Conservation (phyloP, 768 basidiomycete genomes). For the Tylopilus rubrobrunneus region DNA sequence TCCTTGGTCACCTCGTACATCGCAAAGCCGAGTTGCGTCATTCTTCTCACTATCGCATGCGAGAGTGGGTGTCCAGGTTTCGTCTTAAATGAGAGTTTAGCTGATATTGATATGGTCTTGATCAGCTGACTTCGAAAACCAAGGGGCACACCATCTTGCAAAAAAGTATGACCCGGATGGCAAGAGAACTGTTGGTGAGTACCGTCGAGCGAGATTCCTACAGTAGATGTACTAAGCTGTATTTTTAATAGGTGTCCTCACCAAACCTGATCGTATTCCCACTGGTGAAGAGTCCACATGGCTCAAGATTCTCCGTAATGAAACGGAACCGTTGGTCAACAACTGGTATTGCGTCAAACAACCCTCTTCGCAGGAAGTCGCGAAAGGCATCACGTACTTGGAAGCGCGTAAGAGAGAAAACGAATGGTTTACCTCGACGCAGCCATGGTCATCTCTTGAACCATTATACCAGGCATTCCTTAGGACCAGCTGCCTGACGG, state of each 20-base stretch:
- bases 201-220: slow-evolving; percentile 41
- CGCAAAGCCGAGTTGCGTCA: slow-evolving; percentile 61
- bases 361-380: slow-evolving; percentile 26
- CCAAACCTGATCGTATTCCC: slow-evolving; percentile 63
- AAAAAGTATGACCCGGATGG: slow-evolving; percentile 59
- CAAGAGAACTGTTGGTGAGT: slow-evolving; percentile 63
- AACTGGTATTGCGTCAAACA: slow-evolving; percentile 41
- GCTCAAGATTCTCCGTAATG: slow-evolving; percentile 55
- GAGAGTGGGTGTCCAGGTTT: slow-evolving; percentile 19
- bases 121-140: slow-evolving; percentile 78
- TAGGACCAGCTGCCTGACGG: slow-evolving; percentile 56
- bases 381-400: slow-evolving; percentile 43
- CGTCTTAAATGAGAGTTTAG: slow-evolving; percentile 19
- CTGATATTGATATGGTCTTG: slow-evolving; percentile 37
- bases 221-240: not conserved
- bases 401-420: slow-evolving; percentile 56
- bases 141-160: slow-evolving; percentile 66
- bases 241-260: slow-evolving; percentile 36
- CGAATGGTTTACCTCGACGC: slow-evolving; percentile 47
- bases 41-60: slow-evolving; percentile 59
- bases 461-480: too few species aligned
- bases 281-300: slow-evolving; percentile 36
- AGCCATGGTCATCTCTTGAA: slow-evolving; percentile 57
- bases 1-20: slow-evolving; percentile 59
- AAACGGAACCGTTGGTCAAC: slow-evolving; percentile 32